Base-by-base conservation (phyloP, 2,329 filamentous ascomycete genomes). In the Venturia pyrina region DNA sequence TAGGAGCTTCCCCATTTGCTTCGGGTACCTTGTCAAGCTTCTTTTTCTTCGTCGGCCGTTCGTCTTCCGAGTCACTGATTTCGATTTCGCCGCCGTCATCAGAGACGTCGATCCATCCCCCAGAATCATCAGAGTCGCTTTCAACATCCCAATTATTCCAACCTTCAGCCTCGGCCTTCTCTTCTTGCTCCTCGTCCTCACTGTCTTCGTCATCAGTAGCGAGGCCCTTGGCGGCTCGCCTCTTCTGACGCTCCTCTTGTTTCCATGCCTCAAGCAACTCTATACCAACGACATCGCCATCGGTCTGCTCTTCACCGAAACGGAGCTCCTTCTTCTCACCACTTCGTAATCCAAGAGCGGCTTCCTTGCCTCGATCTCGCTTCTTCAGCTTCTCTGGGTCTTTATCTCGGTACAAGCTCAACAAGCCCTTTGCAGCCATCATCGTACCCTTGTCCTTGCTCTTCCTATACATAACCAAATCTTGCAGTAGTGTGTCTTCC, bases 361-460 rank as follows among this genome's bases (percentile, higher is more conserved):
- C 95, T 64, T 92, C 87, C 80, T 96, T 96, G 72, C 95, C 95
- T 71, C 95, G 86, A 74, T 97, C 95, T 73, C 89, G 87, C 81
- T 91, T 96, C 77, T 89, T 89, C 67, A 99, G 80, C 79, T 98
- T 85, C 70, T 96, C 90, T 0, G 95, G 91, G 44, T 89, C 92
- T 17, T 96, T 89, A 73, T 98, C 93, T 70, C 95, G 84, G 80
- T 96, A 99, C 6, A 99, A 82, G 32, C 91, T 91, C 53, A 99
- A 81, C 7, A 99, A 81, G 69, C 95, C 93, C 75, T 95, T 93
- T 17, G 93, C 92, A 8, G 95, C 95, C 95, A 99, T 98, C 85
- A 96, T 93, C n/a, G 95, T 90, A 67, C 93, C 93, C 81, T 98
- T 99, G 74, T 99, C 95, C 75, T 99, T 99, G 74, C 91, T 96